Conservation (phyloP, 2,329 filamentous ascomycete genomes). For the Colletotrichum kahawae region DNA sequence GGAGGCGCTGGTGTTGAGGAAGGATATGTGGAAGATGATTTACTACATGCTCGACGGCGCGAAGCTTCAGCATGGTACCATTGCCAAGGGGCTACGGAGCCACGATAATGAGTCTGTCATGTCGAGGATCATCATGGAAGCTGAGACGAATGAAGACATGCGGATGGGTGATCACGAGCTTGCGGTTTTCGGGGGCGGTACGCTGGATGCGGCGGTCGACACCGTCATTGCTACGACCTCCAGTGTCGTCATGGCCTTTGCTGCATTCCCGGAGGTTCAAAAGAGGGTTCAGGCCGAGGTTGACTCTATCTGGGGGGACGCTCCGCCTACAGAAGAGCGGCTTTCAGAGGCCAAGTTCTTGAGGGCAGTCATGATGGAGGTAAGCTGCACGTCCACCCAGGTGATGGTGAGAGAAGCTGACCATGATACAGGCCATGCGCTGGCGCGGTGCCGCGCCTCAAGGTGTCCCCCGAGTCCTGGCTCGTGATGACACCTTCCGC, state of each 20-base stretch:
- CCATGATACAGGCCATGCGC: slow-evolving; percentile 27
- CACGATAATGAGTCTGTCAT: slow-evolving; percentile 44
- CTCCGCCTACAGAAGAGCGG: slow-evolving; percentile 34
- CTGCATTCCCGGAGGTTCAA: slow-evolving; percentile 25
- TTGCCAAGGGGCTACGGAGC: slow-evolving; percentile 34
- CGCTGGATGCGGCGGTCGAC: slow-evolving; percentile 9
- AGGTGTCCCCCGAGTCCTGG: slow-evolving; percentile 49
- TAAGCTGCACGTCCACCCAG: background rate
- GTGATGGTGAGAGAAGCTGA: background rate
- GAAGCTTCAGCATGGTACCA: slow-evolving; percentile 30
- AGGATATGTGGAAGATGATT: slow-evolving; percentile 43
- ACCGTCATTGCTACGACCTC: background rate
- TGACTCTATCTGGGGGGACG: slow-evolving; percentile 25
- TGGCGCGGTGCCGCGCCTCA: slow-evolving; percentile 48
- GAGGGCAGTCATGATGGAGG: slow-evolving; percentile 26
- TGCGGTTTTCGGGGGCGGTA: background rate
- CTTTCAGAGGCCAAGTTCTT: slow-evolving; percentile 26
- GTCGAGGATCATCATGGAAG: slow-evolving; percentile 43
- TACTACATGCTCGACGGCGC: slow-evolving; percentile 40
- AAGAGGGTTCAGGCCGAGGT: slow-evolving; percentile 31
- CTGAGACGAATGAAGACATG: slow-evolving; percentile 29
- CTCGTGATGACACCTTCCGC: slow-evolving; percentile 52
- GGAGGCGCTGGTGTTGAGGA: slow-evolving; percentile 42
- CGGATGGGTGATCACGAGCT: background rate
- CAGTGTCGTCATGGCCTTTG: slow-evolving; percentile 26